Base-by-base conservation (phyloP, 768 basidiomycete genomes). In the Coprinopsis strossmayeri region DNA sequence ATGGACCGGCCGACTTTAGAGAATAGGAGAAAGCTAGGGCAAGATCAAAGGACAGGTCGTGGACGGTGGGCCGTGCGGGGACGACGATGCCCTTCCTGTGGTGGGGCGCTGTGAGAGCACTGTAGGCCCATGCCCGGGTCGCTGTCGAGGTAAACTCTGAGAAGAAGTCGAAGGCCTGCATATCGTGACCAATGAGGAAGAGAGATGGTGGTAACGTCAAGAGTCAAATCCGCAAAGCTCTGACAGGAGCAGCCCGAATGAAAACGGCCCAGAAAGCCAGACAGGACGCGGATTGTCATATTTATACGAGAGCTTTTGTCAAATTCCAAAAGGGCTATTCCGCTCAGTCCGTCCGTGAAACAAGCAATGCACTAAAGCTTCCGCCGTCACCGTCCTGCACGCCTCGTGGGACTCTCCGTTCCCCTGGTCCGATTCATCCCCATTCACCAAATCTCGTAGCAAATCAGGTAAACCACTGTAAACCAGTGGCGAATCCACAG, bases 41-140 rank as follows among this genome's bases (percentile, higher is more conserved):
- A 30, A 50, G 50, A 50, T 56, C 46, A 45, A 53, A 45, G 25
- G 45, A 44, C 17, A 47, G 45, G 43, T 30, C 49, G 34, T 42
- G 51, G 11, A 45, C 24, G 47, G 26, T 34, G 43, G 49, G 37
- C 40, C 45, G 43, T 24, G 40, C 24, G 39, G 48, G 38, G 30
- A 34, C 21, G 20, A 28, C 17, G 21, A 30, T 12, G 37, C 12
- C 13, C 32, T 37, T 42, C 12, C 30, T 9, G 34, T 50, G 34
- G 10, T 51, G 50, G 45, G 25, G 34, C 17, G 45, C 50, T 3
- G 45, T 44, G 27, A 51, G 37, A 37, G 34, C 21, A 15, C 32
- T 13, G 11, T 17, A 34, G 32, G 37, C 5, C 50, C 50, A 51
- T 40, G 50, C 34, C 44, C 34, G 43, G 44, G 28, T 11, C 20